Base-by-base conservation (phyloP, 106 monocot genomes). In the Allium cepa region DNA sequence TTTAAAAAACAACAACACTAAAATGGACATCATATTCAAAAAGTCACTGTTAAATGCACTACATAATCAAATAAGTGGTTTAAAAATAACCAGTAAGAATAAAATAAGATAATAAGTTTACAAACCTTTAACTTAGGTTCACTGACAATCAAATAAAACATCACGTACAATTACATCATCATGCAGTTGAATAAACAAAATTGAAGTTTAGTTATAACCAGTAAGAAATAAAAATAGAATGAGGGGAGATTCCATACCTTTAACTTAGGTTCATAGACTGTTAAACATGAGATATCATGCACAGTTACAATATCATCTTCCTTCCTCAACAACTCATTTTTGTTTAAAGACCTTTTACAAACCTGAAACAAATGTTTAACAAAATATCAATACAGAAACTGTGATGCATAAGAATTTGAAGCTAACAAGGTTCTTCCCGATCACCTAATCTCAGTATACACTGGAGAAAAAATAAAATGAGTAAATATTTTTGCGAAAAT, bases 51-150 rank as follows among this genome's bases (percentile, higher is more conserved):
- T 22, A 22, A 22, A 22, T 22, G 22, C 22, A 22, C 22, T 0
- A 53, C 10, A 10, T 53, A 10, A 10, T 59, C 13, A 59, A 59
- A 59, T 59, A 13, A 59, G 58, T 59, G 3, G 17, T 17, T 59
- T 17, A 59, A 1, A 59, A n/a, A n/a, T 2, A 59, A 13, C 17
- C 13, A 53, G 13, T 13, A 53, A 53, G 52, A 9, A 9, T 10
- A 53, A 53, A 13, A 53, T 10, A 53, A 1, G 52, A 53, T 10
- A 53, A 53, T 53, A 4, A 51, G 64, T 63, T 48, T 50, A 62
- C 70, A 47, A 68, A 94, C 94, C 90, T 94, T 94, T 64, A 90
- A 65, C 71, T 90, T 94, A 46, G 90, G 90, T 53, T 88, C 93
- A 79, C 88, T 73, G 22, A 93, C 81, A 69, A 77, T 71, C 50